Evolutionary conservation across 768 basidiomycete genomes (phyloP), one percentile per base, ranked within the genome.

Genomic region (Lentinula guzmanii): DNA sequence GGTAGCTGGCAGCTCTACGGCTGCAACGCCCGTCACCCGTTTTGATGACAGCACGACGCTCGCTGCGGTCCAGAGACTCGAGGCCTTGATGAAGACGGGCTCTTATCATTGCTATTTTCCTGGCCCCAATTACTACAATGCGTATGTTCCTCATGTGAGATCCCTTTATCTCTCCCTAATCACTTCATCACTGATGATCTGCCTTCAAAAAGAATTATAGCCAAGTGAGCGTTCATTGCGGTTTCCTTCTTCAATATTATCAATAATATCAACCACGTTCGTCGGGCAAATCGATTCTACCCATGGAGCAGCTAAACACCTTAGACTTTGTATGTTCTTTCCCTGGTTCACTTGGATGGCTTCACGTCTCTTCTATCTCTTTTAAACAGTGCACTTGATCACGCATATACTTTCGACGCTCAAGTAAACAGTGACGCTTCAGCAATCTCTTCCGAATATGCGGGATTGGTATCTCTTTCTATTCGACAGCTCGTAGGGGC

Each of bases 401-500:
- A 71, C 18, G 74, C 77, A 4, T 61, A 68, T 31, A 60, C 52
- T 5, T 66, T 79, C 37, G 76, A 78, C 60, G 33, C 60, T 2
- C 63, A 69, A 53, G 62, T 77, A n/a, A 58, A 68, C 6, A 58
- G 35, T 4, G 75, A 72, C 28, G 73, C 77, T 8, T 66, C 64
- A 11, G 65, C 66, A 8, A 66, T 75, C 52, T 75, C 70, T 0
- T 60, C 48, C 48, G 65, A 67, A 35, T 76, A 78, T 59, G 70
- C 73, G 15, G 69, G 64, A 16, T 42, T 77, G 5, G 70, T 75
- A 8, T 70, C 71, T 31, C 64, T 77, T n/a, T 73, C 75, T 5
- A 62, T 74, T n/a, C 67, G 75, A 18, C 75, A 78, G 61, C 68
- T 69, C 31, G 71, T 76, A 5, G 75, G 70, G 13, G 69, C 71